These are phyloP conservation scores for Gastrolobium bilobum DNA, from an alignment of 306 rosid species.

Conservation along the genomic window DNA sequence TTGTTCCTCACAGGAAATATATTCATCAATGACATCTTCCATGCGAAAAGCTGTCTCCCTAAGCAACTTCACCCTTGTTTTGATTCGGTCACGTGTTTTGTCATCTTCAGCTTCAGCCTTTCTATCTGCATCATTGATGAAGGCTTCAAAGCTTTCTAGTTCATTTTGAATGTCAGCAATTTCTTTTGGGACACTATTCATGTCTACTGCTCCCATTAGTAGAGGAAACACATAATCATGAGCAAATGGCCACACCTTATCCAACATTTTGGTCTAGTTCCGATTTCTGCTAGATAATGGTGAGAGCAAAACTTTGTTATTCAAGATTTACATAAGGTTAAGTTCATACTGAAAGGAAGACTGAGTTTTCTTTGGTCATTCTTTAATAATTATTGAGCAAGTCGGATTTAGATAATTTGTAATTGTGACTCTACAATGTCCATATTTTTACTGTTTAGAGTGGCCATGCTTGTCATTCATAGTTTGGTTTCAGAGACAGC, in stretches of 20 bases:
- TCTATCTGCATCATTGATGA: not conserved
- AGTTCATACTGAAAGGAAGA: too few species aligned
- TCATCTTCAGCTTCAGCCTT: not conserved
- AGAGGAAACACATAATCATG: not conserved
- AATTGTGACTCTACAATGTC: too few species aligned
- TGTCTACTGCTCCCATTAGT: not conserved
- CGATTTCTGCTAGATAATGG: not conserved
- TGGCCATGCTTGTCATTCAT: too few species aligned
- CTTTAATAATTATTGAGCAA: too few species aligned
- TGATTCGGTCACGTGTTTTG: not conserved
- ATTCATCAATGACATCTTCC: conserved; percentile 37
- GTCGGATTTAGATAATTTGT: too few species aligned
- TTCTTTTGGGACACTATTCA: not conserved
- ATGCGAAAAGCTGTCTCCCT: conserved; percentile 18
- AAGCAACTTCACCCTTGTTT: not conserved
- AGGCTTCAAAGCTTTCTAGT: not conserved
- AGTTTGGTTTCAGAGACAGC: too few species aligned
- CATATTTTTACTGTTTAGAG: too few species aligned
- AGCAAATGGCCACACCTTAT: not conserved
- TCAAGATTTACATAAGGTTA: too few species aligned
- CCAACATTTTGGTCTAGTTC: not conserved
- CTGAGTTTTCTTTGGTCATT: too few species aligned
- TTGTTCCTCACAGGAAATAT: not conserved
- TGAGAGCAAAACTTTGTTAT: not conserved
- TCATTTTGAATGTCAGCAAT: not conserved